These are phyloP conservation scores for Mortierella sp. DNA, from an alignment of 371 early-diverging fungal genomes.

Conservation along the genomic window DNA sequence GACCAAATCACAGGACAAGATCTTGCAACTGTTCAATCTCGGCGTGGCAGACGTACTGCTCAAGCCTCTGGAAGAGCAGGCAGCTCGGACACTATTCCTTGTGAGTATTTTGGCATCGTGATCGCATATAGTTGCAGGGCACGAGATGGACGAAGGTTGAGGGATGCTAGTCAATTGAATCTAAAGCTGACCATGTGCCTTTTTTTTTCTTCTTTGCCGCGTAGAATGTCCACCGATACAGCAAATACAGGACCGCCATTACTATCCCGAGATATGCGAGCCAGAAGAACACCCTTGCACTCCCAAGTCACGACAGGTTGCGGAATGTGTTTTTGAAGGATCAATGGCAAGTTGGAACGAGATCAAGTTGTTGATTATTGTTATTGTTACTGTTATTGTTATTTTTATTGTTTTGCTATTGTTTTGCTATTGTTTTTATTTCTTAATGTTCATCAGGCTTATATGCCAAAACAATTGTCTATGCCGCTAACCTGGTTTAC, in stretches of 20 bases:
- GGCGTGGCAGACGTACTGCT: slow-evolving; percentile 70
- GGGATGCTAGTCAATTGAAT: background rate
- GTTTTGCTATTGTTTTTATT: background rate
- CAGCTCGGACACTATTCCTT: slow-evolving; percentile 67
- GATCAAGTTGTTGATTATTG: background rate
- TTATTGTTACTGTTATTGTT: background rate
- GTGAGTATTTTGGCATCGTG: slow-evolving; percentile 42
- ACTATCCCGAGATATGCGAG: slow-evolving; percentile 48
- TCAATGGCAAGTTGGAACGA: slow-evolving; percentile 36
- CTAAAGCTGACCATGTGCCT: background rate
- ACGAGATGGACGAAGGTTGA: background rate
- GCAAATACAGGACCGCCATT: slow-evolving; percentile 45
- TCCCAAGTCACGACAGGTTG: slow-evolving; percentile 44
- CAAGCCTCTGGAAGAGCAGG: slow-evolving; percentile 65
- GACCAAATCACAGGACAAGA: slow-evolving; percentile 36
- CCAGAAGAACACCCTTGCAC: slow-evolving; percentile 44
- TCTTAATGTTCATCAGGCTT: too few species aligned
- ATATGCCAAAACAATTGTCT: background rate
- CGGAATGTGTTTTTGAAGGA: slow-evolving; percentile 54
- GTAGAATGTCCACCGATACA: slow-evolving; percentile 49
- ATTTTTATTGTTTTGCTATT: background rate
- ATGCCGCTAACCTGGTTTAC: slow-evolving; percentile 8
- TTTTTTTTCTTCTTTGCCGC: background rate
- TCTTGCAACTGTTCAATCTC: slow-evolving; percentile 59
- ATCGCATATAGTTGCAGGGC: too few species aligned